These are phyloP conservation scores for Pachysandra terminalis DNA, from an alignment of 164 flowering plant species.

Conservation along the genomic window DNA sequence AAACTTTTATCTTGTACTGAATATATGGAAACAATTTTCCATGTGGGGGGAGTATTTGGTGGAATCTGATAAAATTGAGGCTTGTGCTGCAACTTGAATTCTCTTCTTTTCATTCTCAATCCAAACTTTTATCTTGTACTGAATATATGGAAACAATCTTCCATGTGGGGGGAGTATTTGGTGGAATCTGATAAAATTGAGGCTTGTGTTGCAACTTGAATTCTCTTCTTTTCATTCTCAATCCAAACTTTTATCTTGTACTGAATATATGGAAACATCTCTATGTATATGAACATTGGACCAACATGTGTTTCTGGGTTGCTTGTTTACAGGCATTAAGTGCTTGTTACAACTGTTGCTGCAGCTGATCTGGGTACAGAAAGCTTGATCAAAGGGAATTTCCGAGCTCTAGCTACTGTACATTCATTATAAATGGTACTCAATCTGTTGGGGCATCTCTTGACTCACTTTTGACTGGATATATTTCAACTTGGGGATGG, in stretches of 20 bases:
- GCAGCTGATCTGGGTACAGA: constrained; percentile 96
- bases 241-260: constrained; percentile 76
- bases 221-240: constrained; percentile 58
- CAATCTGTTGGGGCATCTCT: constrained; percentile 97
- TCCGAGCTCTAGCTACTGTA: constrained; percentile 94
- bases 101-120: constrained; percentile 61
- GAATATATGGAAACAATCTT: constrained; percentile 70
- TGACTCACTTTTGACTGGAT: constrained; percentile 76
- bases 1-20: constrained; percentile 72
- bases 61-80: constrained; percentile 82
- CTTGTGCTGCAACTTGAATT: constrained; percentile 82
- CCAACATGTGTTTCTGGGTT: constrained; percentile 80
- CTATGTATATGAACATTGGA: constrained; percentile 50
- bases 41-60: constrained; percentile 56
- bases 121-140: constrained; percentile 74
- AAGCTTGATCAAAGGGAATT: constrained; percentile 55
- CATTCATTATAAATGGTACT: constrained; percentile 96
- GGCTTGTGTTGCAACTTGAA: constrained; percentile 41
- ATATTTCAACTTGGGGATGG: constrained; percentile 88
- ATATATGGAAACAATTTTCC: constrained; percentile 71
- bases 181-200: constrained; percentile 81
- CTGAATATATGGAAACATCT: constrained; percentile 57
- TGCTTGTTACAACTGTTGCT: constrained; percentile 93
- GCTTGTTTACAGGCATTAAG: constrained; percentile 86
- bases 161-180: constrained; percentile 82